Conservation (phyloP, 2,329 filamentous ascomycete genomes). For the Paecilomyces dactylethromorphus region DNA sequence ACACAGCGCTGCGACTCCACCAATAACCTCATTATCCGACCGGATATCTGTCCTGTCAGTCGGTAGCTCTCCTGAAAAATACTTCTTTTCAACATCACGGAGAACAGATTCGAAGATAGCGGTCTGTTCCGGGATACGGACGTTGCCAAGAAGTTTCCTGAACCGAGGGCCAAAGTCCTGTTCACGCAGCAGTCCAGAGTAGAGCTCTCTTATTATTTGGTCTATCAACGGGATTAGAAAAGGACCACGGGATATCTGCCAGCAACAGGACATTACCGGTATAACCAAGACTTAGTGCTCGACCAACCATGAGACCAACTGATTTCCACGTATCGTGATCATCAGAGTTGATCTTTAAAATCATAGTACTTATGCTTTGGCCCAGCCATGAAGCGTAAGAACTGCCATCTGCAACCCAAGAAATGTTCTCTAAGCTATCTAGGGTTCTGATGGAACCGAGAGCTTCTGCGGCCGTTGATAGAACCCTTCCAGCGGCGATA, state of each 20-base stretch:
- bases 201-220: slow-evolving; percentile 34
- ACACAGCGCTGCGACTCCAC: slow-evolving; percentile 55
- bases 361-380: slow-evolving; percentile 49
- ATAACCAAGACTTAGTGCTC: slow-evolving; percentile 66
- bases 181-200: slow-evolving; percentile 26
- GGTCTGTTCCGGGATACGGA: slow-evolving; percentile 45
- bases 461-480: slow-evolving; percentile 53
- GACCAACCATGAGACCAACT: slow-evolving; percentile 44
- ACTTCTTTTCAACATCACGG: slow-evolving; percentile 35
- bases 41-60: slow-evolving; percentile 6
- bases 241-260: neutral
- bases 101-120: slow-evolving; percentile 40
- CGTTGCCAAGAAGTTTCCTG: slow-evolving; percentile 30
- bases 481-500: slow-evolving; percentile 53
- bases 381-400: slow-evolving; percentile 68
- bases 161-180: slow-evolving; percentile 23
- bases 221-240: slow-evolving; percentile 24
- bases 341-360: slow-evolving; percentile 33
- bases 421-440: slow-evolving; percentile 15
- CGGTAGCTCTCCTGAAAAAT: slow-evolving; percentile 21
- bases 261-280: slow-evolving; percentile 45
- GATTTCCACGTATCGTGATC: slow-evolving; percentile 25
- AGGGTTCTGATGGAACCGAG: slow-evolving; percentile 31
- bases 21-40: slow-evolving; percentile 33
- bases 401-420: slow-evolving; percentile 61